Evolutionary conservation across 176 grass and related monocot genomes (phyloP).

Genomic region (Elaeis guineensis): DNA sequence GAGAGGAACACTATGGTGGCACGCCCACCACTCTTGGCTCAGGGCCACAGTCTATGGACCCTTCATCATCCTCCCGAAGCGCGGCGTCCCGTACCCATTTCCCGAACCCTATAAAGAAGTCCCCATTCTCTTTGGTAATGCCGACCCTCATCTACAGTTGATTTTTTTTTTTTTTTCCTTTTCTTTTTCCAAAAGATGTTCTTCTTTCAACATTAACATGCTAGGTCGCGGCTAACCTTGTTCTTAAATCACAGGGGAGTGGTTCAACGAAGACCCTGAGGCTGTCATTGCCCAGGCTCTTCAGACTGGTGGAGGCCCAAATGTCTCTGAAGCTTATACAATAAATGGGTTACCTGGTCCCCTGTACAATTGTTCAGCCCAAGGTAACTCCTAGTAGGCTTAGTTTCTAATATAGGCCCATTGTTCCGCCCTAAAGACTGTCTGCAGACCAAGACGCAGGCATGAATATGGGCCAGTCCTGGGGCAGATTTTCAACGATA

Average conservation of each 20-base stretch:
- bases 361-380: conserved; percentile 49
- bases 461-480: too few species aligned
- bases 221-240: neutral
- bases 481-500: too few species aligned
- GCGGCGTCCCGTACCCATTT: neutral
- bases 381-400: too few species aligned
- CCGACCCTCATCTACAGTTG: neutral
- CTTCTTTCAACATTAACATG: neutral
- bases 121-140: conserved; percentile 1
- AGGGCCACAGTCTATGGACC: conserved; percentile 1
- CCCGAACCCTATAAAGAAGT: conserved; percentile 1
- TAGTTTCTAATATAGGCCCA: too few species aligned
- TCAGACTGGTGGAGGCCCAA: conserved; percentile 46
- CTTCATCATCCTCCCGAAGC: neutral
- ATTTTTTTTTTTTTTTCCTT: neutral
- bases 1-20: conserved; percentile 2
- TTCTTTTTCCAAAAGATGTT: neutral
- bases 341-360: conserved; percentile 68
- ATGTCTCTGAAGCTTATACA: conserved; percentile 60
- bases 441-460: too few species aligned
- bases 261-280: conserved; percentile 58
- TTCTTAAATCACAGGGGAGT: conserved; percentile 41
- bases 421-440: too few species aligned
- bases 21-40: conserved; percentile 3
- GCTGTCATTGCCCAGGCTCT: conserved; percentile 57